Conservation (phyloP, 2,329 filamentous ascomycete species). For the Phialophora chinensis region DNA sequence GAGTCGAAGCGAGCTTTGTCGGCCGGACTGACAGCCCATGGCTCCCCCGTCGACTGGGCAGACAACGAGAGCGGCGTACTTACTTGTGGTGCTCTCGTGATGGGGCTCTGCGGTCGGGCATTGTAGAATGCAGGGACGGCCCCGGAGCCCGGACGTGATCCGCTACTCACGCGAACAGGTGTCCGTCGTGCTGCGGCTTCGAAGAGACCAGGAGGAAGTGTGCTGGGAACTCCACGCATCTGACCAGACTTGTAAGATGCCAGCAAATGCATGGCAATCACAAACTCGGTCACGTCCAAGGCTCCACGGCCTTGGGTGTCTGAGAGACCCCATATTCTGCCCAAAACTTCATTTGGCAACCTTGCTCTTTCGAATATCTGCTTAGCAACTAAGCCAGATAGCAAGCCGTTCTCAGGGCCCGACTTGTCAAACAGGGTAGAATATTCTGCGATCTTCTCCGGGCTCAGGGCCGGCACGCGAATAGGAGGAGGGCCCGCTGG, state of each 20-base stretch:
- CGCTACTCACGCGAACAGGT: slow-evolving; percentile 58
- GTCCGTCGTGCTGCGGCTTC: slow-evolving; percentile 82
- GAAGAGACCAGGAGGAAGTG: slow-evolving; percentile 83
- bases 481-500: slow-evolving; percentile 66
- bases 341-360: slow-evolving; percentile 85
- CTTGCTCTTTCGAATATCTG: slow-evolving; percentile 94
- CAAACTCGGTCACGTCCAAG: slow-evolving; percentile 86
- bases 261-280: slow-evolving; percentile 96
- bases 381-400: slow-evolving; percentile 78
- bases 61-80: slow-evolving; percentile 53
- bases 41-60: slow-evolving; percentile 63
- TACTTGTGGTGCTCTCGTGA: slow-evolving; percentile 57
- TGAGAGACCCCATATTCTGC: slow-evolving; percentile 94
- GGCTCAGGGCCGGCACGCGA: slow-evolving; percentile 84
- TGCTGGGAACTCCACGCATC: slow-evolving; percentile 77
- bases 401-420: slow-evolving; percentile 73
- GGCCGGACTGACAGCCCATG: slow-evolving; percentile 81
- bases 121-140: slow-evolving; percentile 73
- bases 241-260: slow-evolving; percentile 87
- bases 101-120: slow-evolving; percentile 65
- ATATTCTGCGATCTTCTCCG: slow-evolving; percentile 90
- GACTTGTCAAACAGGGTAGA: slow-evolving; percentile 89
- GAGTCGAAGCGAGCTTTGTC: slow-evolving; percentile 90
- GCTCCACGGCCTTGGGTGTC: slow-evolving; percentile 92
- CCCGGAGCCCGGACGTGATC: slow-evolving; percentile 55